Evolutionary conservation across 169 alveolate genomes (phyloP).

Genomic region (Eimeria tenella): DNA sequence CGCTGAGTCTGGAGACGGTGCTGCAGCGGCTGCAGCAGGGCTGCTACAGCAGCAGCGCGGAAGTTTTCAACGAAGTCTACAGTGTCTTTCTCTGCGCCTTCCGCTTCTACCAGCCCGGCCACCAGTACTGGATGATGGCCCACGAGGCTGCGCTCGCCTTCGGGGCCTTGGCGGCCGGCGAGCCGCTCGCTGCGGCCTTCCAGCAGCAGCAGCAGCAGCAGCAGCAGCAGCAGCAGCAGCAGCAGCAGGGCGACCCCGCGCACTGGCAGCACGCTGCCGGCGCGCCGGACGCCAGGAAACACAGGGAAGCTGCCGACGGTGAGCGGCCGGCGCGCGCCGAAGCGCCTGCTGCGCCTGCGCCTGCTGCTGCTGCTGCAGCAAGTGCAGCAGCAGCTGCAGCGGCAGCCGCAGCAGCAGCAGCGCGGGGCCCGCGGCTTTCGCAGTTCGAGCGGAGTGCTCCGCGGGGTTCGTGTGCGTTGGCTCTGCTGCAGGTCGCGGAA

Average conservation of each 20-base stretch:
- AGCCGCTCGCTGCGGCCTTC: neutral
- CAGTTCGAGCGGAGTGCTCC: too few species aligned
- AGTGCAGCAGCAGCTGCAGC: too few species aligned
- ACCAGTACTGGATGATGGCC: constrained; percentile 78
- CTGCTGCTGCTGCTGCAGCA: constrained; percentile 28
- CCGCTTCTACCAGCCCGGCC: constrained; percentile 75
- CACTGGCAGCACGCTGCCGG: too few species aligned
- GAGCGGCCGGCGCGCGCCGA: too few species aligned
- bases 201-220: neutral
- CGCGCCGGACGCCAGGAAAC: too few species aligned
- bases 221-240: neutral
- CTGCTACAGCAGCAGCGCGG: constrained; percentile 19
- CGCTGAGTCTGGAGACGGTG: constrained; percentile 54
- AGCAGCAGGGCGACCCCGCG: too few species aligned
- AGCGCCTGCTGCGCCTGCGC: constrained; percentile 14
- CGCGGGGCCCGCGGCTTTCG: too few species aligned
- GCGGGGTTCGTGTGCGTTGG: neutral
- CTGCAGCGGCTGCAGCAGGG: constrained; percentile 54
- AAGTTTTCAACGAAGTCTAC: constrained; percentile 71
- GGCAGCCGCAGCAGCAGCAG: too few species aligned
- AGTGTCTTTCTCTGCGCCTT: constrained; percentile 76
- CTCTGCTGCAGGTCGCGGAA: neutral
- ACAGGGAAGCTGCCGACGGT: too few species aligned
- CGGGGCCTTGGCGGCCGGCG: neutral
- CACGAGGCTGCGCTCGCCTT: constrained; percentile 63